Evolutionary conservation across 2,329 filamentous ascomycete species (phyloP), one percentile per base, ranked within the genome.

Genomic region (Microsporum audouinii): DNA sequence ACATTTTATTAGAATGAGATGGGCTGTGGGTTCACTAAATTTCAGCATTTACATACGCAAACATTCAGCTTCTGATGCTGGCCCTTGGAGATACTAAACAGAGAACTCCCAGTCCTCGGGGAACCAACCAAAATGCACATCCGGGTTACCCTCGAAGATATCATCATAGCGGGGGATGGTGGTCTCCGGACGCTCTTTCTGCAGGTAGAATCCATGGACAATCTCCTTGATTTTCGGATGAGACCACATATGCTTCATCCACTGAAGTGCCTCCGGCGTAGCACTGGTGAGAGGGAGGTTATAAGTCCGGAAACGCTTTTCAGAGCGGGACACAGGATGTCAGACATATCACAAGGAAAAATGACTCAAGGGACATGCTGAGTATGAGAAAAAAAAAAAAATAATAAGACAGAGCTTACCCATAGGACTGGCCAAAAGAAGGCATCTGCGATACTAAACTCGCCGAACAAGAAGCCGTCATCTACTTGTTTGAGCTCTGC

Each of bases 351-450:
- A 51, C 47, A 43, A 43, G n/a, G 12, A 43, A 43, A 4, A 14
- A 23, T 23, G 17, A 23, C 17, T 23, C 17, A 23, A 23, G 1
- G 17, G 17, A 23, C 17, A 23, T 33, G 23, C n/a, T 23, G 17
- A 29, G 29, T 33, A 55, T 12, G 23, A 29, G 27, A n/a, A 56
- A 57, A 38, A 31, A 31, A 47, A 58, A 61, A 27, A 2, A 39
- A 60, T 27, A 56, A 45, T 43, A 23, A 5, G 5, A 45, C 36
- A 36, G 41, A 60, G 60, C 64, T 27, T 63, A 74, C 72, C 72
- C 71, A 74, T 61, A 75, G 67, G 43, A 74, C 65, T 1, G 71
- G 72, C 73, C 72, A 74, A 59, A 70, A 75, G 56, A 74, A 73
- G 0, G 72, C 67, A 70, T 75, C 73, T 4, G 69, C 72, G 62